Percentiles rank a stretch among this genome's conserved stretches.
These are phyloP conservation scores for Chloromonas sp. DNA, from an alignment of 163 green algal genomes.

Conservation along the genomic window DNA sequence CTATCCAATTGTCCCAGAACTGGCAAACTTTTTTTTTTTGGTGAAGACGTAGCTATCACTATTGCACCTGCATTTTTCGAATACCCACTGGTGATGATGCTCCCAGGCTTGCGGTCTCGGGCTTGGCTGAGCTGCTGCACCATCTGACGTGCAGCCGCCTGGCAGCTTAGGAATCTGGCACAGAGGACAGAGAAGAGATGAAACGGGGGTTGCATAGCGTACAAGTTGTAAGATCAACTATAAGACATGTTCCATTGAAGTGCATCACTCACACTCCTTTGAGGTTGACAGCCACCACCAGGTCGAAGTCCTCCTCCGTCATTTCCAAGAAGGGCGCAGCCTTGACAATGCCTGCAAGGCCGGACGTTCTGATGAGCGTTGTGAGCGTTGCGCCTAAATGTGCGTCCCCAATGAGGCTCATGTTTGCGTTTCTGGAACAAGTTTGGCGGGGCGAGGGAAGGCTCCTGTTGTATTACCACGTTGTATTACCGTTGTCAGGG, in stretches of 20 bases:
- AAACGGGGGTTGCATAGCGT: not conserved
- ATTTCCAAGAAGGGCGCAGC: constrained; percentile 78
- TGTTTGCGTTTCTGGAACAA: too few relatives aligned
- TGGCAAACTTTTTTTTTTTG: too few relatives aligned
- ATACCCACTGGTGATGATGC: constrained; percentile 59
- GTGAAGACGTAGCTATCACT: too few relatives aligned
- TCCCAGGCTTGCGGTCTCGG: constrained; percentile 37
- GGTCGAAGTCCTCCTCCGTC: constrained; percentile 79
- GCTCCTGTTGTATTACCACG: not conserved
- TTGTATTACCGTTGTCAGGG: not conserved
- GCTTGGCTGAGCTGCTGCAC: constrained; percentile 41
- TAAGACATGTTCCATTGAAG: not conserved
- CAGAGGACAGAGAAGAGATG: too few relatives aligned
- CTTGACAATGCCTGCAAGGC: constrained; percentile 70
- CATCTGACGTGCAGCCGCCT: constrained; percentile 70
- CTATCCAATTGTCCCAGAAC: too few relatives aligned
- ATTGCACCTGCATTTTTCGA: too few relatives aligned
- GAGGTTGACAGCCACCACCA: constrained; percentile 78
- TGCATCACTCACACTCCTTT: constrained; percentile 39
- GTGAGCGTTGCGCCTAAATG: too few relatives aligned
- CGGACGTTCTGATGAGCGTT: not conserved
- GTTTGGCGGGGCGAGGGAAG: too few relatives aligned
- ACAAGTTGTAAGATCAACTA: not conserved
- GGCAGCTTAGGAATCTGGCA: constrained; percentile 8
- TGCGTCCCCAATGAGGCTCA: not conserved